Evolutionary conservation across 352 stramenopile species (phyloP), one percentile per base, ranked within the genome.

Genomic region (Pythium aristosporum): DNA sequence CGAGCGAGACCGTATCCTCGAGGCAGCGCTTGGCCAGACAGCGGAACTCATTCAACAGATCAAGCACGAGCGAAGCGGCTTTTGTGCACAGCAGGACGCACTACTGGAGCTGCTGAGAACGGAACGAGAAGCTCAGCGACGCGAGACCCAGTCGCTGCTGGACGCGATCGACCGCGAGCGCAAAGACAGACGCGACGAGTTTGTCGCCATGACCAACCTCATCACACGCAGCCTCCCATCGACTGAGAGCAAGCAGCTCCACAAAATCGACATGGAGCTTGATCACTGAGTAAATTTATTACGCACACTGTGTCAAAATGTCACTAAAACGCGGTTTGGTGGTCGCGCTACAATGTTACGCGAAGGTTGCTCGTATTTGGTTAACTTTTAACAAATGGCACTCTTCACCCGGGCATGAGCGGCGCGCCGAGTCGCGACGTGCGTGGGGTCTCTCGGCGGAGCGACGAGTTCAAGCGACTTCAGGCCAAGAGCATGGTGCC

Each of bases 131-230:
- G 28, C 28, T 8, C 39, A 56, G 34, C 20, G 10, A 7, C 25
- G 58, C n/a, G 58, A 65, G 16, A 51, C 47, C 5, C 1, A 16
- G 20, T 16, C 49, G 18, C 5, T 65, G n/a, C 28, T 65, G 37
- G 58, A 58, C 23, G 43, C 44, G 15, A 25, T 65, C 16, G 32
- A 58, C 12, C 39, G 37, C 3, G 58, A 65, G 5, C 47, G 41
- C 15, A 21, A 43, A 25, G 57, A 58, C 37, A 34, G 57, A 12
- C 49, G 39, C 10, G 36, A 64, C 16, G 48, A 64, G 57, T 64
- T 57, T 23, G 37, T 51, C 21, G 23, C 57, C 9, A 57, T 64
- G 47, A 37, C 42, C 30, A 52, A 50, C 10, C 23, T 51, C 34
- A 42, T 64, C 12, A 44, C 39, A 12, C 16, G 39, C 12, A 44